Evolutionary conservation across 768 basidiomycete genomes (phyloP).

Genomic region (Mycena vulgaris): DNA sequence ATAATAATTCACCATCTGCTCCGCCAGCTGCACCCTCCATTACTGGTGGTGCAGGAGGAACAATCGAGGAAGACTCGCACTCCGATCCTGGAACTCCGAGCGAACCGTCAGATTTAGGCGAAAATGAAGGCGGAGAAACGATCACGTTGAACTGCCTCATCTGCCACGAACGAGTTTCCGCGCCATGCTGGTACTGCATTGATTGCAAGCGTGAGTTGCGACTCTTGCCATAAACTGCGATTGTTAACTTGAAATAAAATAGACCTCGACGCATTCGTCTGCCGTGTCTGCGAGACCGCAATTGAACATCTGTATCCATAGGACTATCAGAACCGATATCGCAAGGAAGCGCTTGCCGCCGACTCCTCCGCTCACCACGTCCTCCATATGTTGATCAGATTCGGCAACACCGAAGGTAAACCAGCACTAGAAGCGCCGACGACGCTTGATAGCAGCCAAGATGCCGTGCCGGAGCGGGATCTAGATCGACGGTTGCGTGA

Average conservation of each 20-base stretch:
- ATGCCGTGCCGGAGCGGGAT: background rate
- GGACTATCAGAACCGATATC: constrained; percentile 6
- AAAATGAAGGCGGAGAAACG: background rate
- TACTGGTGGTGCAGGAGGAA: background rate
- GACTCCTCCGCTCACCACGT: background rate
- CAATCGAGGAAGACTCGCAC: too few relatives aligned
- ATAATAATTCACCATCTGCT: too few relatives aligned
- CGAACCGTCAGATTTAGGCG: background rate
- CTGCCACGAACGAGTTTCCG: constrained; percentile 13
- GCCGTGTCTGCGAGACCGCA: background rate
- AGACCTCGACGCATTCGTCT: constrained; percentile 19
- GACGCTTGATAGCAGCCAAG: background rate
- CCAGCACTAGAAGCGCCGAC: background rate
- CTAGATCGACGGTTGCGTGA: background rate
- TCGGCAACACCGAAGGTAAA: background rate
- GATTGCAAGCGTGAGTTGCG: constrained; percentile 17
- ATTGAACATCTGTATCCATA: constrained; percentile 1
- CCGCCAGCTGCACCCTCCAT: background rate
- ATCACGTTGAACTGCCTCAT: constrained; percentile 2
- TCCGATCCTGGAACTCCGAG: background rate
- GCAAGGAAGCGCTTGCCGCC: background rate
- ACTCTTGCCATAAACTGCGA: background rate
- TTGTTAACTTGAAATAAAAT: background rate
- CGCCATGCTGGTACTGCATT: constrained; percentile 30
- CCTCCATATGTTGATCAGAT: constrained; percentile 12